These are phyloP conservation scores for Ogataea ramenticola DNA, from an alignment of 805 yeast genomes.

Conservation along the genomic window DNA sequence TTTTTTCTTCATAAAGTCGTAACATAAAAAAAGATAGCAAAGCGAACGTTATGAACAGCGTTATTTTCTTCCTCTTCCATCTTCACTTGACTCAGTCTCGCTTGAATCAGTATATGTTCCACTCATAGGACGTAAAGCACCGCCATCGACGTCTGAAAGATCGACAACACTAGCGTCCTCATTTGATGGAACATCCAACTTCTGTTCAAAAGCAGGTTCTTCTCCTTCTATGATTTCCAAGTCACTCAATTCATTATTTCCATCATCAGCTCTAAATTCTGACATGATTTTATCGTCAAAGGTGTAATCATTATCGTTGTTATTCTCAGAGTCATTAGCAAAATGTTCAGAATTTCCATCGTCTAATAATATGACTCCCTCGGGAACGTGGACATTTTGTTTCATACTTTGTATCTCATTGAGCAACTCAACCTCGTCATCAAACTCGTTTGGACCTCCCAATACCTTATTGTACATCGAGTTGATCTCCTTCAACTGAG, in stretches of 20 bases:
- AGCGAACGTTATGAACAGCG: background rate
- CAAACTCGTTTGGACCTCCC: slow-evolving; percentile 35
- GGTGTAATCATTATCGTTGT: slow-evolving; percentile 17
- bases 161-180: slow-evolving; percentile 15
- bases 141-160: slow-evolving; percentile 15
- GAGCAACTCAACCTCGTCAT: slow-evolving; percentile 3
- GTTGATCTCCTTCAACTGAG: slow-evolving; percentile 41
- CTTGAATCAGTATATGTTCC: background rate
- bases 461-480: slow-evolving; percentile 51
- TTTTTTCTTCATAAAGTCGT: too few species aligned
- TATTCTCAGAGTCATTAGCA: slow-evolving; percentile 28
- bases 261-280: slow-evolving; percentile 17
- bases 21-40: background rate
- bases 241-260: slow-evolving; percentile 10
- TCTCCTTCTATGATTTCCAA: background rate
- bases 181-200: slow-evolving; percentile 13
- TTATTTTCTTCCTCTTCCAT: slow-evolving; percentile 6
- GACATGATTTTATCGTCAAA: slow-evolving; percentile 10
- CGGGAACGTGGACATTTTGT: background rate
- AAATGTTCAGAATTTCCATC: slow-evolving; percentile 39
- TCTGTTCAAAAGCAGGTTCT: slow-evolving; percentile 7
- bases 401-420: slow-evolving; percentile 1
- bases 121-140: slow-evolving; percentile 31
- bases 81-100: background rate
- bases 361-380: slow-evolving; percentile 24